Conservation (phyloP, 768 basidiomycete genomes). For the Erythrobasidium yunnanense region DNA sequence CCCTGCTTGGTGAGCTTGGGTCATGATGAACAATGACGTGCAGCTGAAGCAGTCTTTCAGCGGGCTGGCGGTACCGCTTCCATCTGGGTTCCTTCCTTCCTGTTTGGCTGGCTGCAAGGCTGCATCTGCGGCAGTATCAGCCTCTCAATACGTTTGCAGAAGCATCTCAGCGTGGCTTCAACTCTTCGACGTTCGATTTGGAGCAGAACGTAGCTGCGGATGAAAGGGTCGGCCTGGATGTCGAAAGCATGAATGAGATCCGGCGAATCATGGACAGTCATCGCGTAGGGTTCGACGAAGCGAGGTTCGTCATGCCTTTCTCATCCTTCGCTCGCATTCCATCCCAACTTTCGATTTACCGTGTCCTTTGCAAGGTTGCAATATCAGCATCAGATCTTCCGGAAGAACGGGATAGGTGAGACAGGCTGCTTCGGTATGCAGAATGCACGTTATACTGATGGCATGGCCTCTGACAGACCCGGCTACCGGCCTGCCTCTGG, state of each 20-base stretch:
- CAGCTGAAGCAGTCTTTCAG: not conserved
- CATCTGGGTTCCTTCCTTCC: not conserved
- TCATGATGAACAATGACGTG: not conserved
- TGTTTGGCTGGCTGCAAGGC: not conserved
- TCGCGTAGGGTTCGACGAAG: constrained; percentile 20
- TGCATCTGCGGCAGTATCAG: not conserved
- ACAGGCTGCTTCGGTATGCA: not conserved
- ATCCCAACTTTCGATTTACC: too few species aligned
- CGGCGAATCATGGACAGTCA: constrained; percentile 35
- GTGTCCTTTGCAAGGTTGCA: too few species aligned
- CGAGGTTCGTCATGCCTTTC: constrained; percentile 4
- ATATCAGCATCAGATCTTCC: constrained; percentile 1
- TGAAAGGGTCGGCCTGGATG: constrained; percentile 31
- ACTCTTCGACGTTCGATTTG: constrained; percentile 30
- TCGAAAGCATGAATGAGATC: constrained; percentile 31
- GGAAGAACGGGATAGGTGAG: constrained; percentile 22
- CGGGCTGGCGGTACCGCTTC: not conserved
- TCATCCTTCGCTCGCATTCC: too few species aligned
- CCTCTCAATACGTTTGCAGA: not conserved
- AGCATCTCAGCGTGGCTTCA: constrained; percentile 23
- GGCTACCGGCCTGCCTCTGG: constrained; percentile 18
- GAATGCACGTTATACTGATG: not conserved
- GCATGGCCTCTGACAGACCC: not conserved
- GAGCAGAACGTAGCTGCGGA: constrained; percentile 28
- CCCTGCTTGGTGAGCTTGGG: not conserved